Base-by-base conservation (phyloP, 176 grass and related monocot genomes). In the Zoysia pacifica region DNA sequence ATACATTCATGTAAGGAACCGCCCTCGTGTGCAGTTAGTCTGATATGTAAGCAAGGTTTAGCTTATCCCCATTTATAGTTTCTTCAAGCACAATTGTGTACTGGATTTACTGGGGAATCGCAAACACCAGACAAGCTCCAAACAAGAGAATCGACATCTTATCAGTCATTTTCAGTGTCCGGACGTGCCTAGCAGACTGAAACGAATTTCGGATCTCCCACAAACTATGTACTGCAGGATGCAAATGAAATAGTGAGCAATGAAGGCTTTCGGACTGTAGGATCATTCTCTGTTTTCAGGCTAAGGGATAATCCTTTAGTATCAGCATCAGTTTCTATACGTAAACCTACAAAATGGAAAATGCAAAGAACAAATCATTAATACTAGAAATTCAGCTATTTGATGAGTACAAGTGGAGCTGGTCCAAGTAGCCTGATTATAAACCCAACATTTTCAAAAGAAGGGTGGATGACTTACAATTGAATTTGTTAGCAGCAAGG, bases 401-500 rank as follows among this genome's bases (percentile, higher is more conserved):
- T 53, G 19, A 45, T 12, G 10, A 75, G 3, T 46, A 59, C 15
- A 55, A 66, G 13, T 45, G 39, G 59, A 73, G 45, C 11, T n/a
- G 70, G 61, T 55, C 15, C 62, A 70, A 70, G 48, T 4, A 41
- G 40, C 44, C 15, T 9, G 16, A 39, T 19, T 28, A 2, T 63
- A 39, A 62, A 47, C 39, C 5, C 19, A 48, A 68, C 16, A 12
- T 70, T 48, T 9, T 49, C 0, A 39, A 69, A 42, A 71, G 39
- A 53, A 65, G 11, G 18, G 28, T 56, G 54, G 40, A 70, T 54
- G 49, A 44, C 65, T 76, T 70, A 81, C 65, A 76, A 59, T 56
- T 14, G 62, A 84, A 70, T 71, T 11, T 80, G 76, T 85, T 84
- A 85, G 55, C 77, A 70, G 56, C 11, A 75, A 42, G 20, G 55